These are phyloP conservation scores for Cercospora nicotianae DNA, from an alignment of 2,329 filamentous ascomycete species.

Conservation along the genomic window DNA sequence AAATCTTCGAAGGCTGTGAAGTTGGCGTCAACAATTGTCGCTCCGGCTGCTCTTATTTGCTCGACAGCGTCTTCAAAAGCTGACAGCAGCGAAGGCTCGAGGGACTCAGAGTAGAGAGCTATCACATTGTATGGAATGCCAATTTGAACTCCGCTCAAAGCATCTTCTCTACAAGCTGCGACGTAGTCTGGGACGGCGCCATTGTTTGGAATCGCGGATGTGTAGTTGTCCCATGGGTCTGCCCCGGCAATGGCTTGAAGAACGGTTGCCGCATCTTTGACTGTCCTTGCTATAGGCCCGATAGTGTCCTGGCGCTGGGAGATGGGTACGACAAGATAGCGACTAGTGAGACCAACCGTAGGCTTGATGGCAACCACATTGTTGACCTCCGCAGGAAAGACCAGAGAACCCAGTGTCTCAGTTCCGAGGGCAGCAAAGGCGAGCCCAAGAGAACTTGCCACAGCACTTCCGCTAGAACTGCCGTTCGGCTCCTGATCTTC, in stretches of 20 bases:
- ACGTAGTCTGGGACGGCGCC: conserved; percentile 59
- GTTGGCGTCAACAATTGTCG: conserved; percentile 15
- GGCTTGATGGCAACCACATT: conserved; percentile 25
- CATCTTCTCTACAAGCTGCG: conserved; percentile 54
- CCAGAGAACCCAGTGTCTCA: conserved; percentile 17
- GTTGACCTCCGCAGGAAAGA: conserved; percentile 13
- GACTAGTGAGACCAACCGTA: conserved; percentile 21
- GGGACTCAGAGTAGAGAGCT: conserved; percentile 16
- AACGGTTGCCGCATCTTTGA: conserved; percentile 20
- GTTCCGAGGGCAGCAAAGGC: conserved; percentile 41
- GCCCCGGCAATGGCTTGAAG: conserved; percentile 20
- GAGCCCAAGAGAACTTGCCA: conserved; percentile 12
- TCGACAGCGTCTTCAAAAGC: conserved; percentile 14
- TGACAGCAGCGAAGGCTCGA: conserved; percentile 41
- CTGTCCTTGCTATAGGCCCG: conserved; percentile 20
- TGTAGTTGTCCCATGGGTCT: conserved; percentile 12
- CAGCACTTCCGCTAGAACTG: conserved; percentile 17
- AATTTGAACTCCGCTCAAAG: conserved; percentile 51
- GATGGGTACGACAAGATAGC: conserved; percentile 18
- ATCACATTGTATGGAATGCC: conserved; percentile 7
- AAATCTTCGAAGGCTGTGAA: conserved; percentile 9
- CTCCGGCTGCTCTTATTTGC: conserved; percentile 15
- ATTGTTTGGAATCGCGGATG: conserved; percentile 41
- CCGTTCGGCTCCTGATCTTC: conserved; percentile 14
- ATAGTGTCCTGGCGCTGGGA: conserved; percentile 20